These are phyloP conservation scores for Seminavis robusta DNA, from an alignment of 108 stramenopile species.

Conservation along the genomic window DNA sequence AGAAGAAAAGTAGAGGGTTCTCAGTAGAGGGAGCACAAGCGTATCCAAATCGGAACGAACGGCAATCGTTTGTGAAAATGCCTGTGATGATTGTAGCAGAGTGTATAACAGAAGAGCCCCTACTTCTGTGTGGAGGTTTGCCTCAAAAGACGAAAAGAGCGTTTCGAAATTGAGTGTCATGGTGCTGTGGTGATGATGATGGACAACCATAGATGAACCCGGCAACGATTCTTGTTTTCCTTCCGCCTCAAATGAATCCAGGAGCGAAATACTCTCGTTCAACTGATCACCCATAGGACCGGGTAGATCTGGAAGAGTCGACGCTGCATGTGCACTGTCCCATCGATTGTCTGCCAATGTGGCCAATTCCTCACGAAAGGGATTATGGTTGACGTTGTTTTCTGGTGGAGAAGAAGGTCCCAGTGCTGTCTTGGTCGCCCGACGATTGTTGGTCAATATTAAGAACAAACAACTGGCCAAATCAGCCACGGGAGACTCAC, in stretches of 20 bases:
- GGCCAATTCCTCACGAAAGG: conserved; percentile 52
- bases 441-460: conserved; percentile 57
- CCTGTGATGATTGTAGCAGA: conserved; percentile 59
- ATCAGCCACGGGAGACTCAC: conserved; percentile 69
- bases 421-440: conserved; percentile 8
- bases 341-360: conserved; percentile 70
- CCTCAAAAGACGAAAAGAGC: conserved; percentile 62
- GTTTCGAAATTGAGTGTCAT: conserved; percentile 71
- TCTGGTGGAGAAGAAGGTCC: not conserved
- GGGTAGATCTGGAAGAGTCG: conserved; percentile 37
- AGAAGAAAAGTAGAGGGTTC: conserved; percentile 43
- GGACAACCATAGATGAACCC: not conserved
- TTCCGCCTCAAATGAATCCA: too few relatives aligned
- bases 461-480: conserved; percentile 50
- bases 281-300: not conserved
- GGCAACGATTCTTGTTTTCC: not conserved
- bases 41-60: conserved; percentile 73
- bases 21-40: conserved; percentile 63
- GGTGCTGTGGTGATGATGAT: not conserved
- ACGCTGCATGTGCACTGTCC: conserved; percentile 26
- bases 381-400: conserved; percentile 35
- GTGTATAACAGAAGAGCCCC: conserved; percentile 73
- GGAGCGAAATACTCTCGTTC: not conserved
- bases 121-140: conserved; percentile 61
- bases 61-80: conserved; percentile 58